Base-by-base conservation (phyloP, 768 basidiomycete genomes). In the Leucocoprinus leucothites region DNA sequence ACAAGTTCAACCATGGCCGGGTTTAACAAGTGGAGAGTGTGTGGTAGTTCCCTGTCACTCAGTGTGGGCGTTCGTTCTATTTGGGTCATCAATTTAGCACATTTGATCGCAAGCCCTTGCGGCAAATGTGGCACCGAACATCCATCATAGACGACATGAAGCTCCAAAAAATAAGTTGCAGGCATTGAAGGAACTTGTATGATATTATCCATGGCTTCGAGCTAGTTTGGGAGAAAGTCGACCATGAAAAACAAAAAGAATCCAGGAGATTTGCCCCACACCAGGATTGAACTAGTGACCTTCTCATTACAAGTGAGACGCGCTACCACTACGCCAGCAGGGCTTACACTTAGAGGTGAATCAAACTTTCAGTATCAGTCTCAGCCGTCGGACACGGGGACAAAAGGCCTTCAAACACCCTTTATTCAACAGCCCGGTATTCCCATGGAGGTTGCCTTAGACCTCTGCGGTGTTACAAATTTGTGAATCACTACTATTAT, bases 1-100 rank as follows among this genome's bases (percentile, higher is more conserved):
- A 94, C 82, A 57, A 88, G 77, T 70, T 94, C 91, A 46, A 78
- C 76, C 88, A 88, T 89, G 60, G 48, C 70, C 8, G 26, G 16
- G 9, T 22, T 16, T 35, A 44, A 24, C 51, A n/a, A 16, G 25
- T 36, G 46, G 18, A 36, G 21, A 21, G 11, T 31, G 31, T 40
- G 52, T 18, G 34, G 19, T 5, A 22, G 24, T 6, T 19, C 8
- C 2, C 35, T 38, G 25, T 47, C 25, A 41, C 24, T 21, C n/a
- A n/a, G n/a, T 52, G 21, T 52, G 36, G 38, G 25, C 36, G 24
- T 55, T 55, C 36, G 24, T 55, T 55, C 53, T 48, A 31, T 47
- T 55, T 55, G 18, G 14, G 25, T 24, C 18, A 41, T 48, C 47
- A 35, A 35, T 34, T 34, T 9, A 3, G 34, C 18, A 8, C n/a